Evolutionary conservation across 1,139 yeast species (phyloP).

Genomic region (Suhomyces yuchorum): DNA sequence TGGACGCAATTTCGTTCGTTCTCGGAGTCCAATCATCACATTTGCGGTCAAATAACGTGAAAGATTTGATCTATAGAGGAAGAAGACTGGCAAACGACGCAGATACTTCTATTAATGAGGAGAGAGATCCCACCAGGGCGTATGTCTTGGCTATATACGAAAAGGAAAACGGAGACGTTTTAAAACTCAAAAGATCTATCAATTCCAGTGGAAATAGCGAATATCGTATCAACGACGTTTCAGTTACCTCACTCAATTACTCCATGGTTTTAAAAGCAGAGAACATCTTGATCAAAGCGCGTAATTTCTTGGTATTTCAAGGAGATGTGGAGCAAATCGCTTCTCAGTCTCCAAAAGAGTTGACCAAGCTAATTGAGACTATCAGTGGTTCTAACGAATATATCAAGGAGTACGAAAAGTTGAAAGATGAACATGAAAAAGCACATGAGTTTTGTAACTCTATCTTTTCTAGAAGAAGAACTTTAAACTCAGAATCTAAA

Average conservation of each 20-base stretch:
- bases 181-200: constrained; percentile 58
- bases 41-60: constrained; percentile 71
- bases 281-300: constrained; percentile 83
- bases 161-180: constrained; percentile 55
- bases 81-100: constrained; percentile 30
- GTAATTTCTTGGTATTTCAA: constrained; percentile 91
- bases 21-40: constrained; percentile 81
- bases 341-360: constrained; percentile 76
- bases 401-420: constrained; percentile 64
- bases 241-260: constrained; percentile 68
- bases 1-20: constrained; percentile 97
- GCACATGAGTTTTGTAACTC: constrained; percentile 68
- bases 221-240: constrained; percentile 64
- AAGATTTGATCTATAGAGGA: constrained; percentile 83
- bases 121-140: constrained; percentile 59
- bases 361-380: constrained; percentile 74
- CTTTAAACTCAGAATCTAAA: constrained; percentile 73
- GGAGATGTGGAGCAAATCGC: constrained; percentile 97
- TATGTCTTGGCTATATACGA: constrained; percentile 82
- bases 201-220: constrained; percentile 62
- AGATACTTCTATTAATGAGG: constrained; percentile 21
- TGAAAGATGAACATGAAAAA: constrained; percentile 65
- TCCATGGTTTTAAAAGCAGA: constrained; percentile 69
- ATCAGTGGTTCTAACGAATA: constrained; percentile 80
- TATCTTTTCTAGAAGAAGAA: constrained; percentile 71